These are phyloP conservation scores for Coniochaeta prunicola DNA, from an alignment of 2,329 filamentous ascomycete genomes.

Conservation along the genomic window DNA sequence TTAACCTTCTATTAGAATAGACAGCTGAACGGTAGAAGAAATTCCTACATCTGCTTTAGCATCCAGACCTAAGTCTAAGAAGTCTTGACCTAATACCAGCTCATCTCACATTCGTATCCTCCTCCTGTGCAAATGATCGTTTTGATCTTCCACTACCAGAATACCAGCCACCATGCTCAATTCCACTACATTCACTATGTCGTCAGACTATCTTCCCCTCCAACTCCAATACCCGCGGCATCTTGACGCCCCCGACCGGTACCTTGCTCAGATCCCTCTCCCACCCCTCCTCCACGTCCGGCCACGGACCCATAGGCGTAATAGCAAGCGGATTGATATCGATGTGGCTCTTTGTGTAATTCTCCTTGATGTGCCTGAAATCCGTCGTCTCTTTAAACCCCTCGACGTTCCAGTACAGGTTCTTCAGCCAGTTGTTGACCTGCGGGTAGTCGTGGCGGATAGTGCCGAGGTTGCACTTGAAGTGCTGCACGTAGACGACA, in stretches of 20 bases:
- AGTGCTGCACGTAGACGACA: conserved; percentile 56
- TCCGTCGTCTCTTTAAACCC: conserved; percentile 53
- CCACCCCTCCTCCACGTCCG: conserved; percentile 45
- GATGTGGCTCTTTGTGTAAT: conserved; percentile 49
- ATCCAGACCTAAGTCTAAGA: too few relatives aligned
- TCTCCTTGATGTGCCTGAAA: conserved; percentile 63
- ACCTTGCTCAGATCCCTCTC: conserved; percentile 41
- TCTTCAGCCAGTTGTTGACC: conserved; percentile 53
- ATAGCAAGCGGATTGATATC: conserved; percentile 55
- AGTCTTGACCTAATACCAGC: too few relatives aligned
- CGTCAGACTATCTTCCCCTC: conserved; percentile 12
- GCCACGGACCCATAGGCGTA: conserved; percentile 55
- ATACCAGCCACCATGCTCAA: too few relatives aligned
- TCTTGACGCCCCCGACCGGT: conserved; percentile 36
- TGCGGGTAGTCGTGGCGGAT: conserved; percentile 54
- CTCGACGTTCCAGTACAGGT: conserved; percentile 48
- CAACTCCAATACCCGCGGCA: conserved; percentile 28
- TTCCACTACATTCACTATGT: background rate
- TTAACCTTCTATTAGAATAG: too few relatives aligned
- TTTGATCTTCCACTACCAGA: too few relatives aligned
- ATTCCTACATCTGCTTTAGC: too few relatives aligned
- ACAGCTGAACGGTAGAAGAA: too few relatives aligned
- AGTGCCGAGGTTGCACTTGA: conserved; percentile 58
- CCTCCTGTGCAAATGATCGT: too few relatives aligned
- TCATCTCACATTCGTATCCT: too few relatives aligned